Percentiles rank a stretch among this genome's conserved stretches.
Evolutionary conservation across 306 rosid species (phyloP).

Genomic region (Luffa aegyptiaca): DNA sequence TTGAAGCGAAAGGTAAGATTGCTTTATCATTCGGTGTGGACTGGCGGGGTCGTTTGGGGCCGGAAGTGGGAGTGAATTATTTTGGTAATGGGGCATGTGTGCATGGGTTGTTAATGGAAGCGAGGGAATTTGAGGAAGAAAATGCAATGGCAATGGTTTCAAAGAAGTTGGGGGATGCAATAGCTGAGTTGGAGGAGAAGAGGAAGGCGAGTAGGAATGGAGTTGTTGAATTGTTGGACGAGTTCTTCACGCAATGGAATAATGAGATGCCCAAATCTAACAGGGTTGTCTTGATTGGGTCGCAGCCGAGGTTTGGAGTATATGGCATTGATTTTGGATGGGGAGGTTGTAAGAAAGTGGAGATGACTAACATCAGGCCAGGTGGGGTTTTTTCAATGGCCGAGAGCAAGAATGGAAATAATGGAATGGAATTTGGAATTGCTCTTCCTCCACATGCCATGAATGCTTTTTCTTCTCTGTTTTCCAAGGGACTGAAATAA

Average conservation of each 20-base stretch:
- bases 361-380: neutral
- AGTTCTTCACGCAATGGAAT: neutral
- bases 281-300: conserved; percentile 19
- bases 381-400: conserved; percentile 9
- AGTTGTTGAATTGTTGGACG: neutral
- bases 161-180: neutral
- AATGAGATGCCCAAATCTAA: neutral
- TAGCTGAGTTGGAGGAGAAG: neutral
- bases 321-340: conserved; percentile 35
- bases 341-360: conserved; percentile 36
- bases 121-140: neutral
- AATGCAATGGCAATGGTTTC: conserved; percentile 11
- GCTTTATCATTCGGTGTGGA: neutral
- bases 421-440: conserved; percentile 16
- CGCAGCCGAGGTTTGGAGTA: conserved; percentile 26
- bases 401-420: conserved; percentile 12
- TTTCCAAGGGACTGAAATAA: too few species aligned
- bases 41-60: conserved; percentile 17
- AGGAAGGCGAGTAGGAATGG: neutral
- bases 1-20: neutral
- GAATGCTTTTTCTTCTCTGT: too few species aligned
- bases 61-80: conserved; percentile 13
- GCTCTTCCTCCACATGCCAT: neutral
- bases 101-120: neutral
- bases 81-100: conserved; percentile 29